Base-by-base conservation (phyloP, 2,329 filamentous ascomycete genomes). In the Pseudogymnoascus sp. region DNA sequence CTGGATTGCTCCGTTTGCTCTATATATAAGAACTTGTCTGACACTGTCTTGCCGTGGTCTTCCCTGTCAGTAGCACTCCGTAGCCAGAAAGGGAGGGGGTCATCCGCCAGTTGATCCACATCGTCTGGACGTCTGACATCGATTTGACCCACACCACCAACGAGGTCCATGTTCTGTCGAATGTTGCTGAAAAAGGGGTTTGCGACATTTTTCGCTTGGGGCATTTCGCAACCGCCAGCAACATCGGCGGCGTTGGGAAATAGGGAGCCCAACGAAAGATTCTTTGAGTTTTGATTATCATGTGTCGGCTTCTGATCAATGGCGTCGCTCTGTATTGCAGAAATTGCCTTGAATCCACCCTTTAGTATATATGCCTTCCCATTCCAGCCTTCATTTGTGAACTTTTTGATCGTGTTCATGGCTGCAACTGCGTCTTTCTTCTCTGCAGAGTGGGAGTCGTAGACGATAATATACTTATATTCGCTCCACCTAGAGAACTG, bases 181-280 rank as follows among this genome's bases (percentile, higher is more conserved):
- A 99, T 97, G 67, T 97, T 97, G 65, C 87, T 87, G 74, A 97
- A 97, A 78, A 99, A 97, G 0, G 93, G 93, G 70, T 96, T 96
- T 0, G 86, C 82, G 0, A 85, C 84, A 65, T 86, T 86, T 67
- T 85, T 82, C 0, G 84, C 82, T 40, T 79, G 78, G 1, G 95
- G 95, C 73, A 97, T 86, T 64, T 86, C 84, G 66, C 96, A 96
- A 6, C 93, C 93, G 64, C 93, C 95, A 64, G 92, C 89, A n/a
- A 96, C 89, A 1, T 90, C 90, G 1, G 88, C 83, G 40, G 91
- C 81, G 15, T 83, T 81, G 26, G 76, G 75, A 15, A 71, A 72
- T 53, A 73, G 70, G 5, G 79, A 76, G 42, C 77, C 79, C 56
- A 84, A 81, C 15, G 82, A 83, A 61, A 83, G 73, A 9, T 78